These are phyloP conservation scores for Helicocarpus griseus DNA, from an alignment of 2,329 filamentous ascomycete genomes.

Conservation along the genomic window DNA sequence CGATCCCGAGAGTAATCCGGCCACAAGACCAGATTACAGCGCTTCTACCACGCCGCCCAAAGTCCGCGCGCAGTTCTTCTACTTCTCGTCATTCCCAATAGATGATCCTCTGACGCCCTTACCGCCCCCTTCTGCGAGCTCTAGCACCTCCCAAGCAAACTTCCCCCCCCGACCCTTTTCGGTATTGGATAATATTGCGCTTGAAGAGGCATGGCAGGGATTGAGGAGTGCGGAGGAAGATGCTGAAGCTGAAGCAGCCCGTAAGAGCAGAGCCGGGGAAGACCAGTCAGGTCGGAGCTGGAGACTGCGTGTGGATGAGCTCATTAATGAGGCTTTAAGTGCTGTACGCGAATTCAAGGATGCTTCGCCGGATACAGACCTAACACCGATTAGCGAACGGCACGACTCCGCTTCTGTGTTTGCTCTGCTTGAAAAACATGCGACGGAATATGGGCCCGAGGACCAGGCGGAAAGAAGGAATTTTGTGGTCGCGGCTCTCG, in stretches of 20 bases:
- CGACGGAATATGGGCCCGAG: neutral
- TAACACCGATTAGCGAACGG: slow-evolving; percentile 1
- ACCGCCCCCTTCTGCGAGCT: slow-evolving; percentile 42
- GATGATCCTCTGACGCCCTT: slow-evolving; percentile 75
- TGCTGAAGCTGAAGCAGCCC: slow-evolving; percentile 9
- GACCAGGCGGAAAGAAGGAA: neutral
- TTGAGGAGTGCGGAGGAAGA: slow-evolving; percentile 30
- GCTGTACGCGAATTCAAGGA: neutral
- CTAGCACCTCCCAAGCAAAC: slow-evolving; percentile 42
- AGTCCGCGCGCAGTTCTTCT: slow-evolving; percentile 69
- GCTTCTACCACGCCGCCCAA: slow-evolving; percentile 42
- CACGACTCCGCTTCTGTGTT: neutral
- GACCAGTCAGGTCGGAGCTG: neutral
- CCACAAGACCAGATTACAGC: slow-evolving; percentile 16
- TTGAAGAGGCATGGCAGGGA: slow-evolving; percentile 68
- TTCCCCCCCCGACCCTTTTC: slow-evolving; percentile 68
- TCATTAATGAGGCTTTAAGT: neutral
- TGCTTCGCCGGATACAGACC: neutral
- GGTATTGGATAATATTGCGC: slow-evolving; percentile 63
- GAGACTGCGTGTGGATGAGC: neutral
- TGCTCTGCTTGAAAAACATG: neutral
- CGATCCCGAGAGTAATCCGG: slow-evolving; percentile 21
- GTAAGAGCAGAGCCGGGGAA: neutral
- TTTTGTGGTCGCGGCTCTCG: neutral
- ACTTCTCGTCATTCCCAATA: slow-evolving; percentile 69